Percentiles rank a stretch among this genome's conserved stretches.
Evolutionary conservation across 2,329 filamentous ascomycete species (phyloP).

Genomic region (Delphinella strobiligena): DNA sequence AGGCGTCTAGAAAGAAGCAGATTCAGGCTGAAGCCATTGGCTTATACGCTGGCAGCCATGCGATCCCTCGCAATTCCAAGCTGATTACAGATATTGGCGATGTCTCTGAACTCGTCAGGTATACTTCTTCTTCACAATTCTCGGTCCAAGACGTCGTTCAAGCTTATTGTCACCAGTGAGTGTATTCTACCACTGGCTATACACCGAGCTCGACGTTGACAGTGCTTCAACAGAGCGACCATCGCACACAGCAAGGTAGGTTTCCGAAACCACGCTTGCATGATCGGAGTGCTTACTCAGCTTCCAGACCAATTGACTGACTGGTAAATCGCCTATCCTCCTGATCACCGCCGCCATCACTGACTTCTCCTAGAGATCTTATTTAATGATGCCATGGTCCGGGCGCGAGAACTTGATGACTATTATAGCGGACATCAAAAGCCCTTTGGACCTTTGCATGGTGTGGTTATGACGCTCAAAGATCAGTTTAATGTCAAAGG

Average conservation of each 20-base stretch:
- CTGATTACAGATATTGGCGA: background rate
- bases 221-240: background rate
- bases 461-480: slow-evolving; percentile 35
- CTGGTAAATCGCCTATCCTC: too few relatives aligned
- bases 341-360: too few relatives aligned
- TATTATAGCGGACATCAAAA: slow-evolving; percentile 35
- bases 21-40: background rate
- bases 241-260: background rate
- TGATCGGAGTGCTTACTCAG: too few relatives aligned
- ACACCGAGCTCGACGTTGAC: too few relatives aligned
- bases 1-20: background rate
- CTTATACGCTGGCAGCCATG: too few relatives aligned
- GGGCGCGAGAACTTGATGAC: slow-evolving; percentile 39
- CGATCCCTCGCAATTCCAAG: too few relatives aligned
- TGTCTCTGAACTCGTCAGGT: too few relatives aligned
- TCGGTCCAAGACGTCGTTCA: background rate
- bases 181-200: too few relatives aligned
- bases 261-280: too few relatives aligned
- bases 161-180: background rate
- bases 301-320: background rate
- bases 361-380: too few relatives aligned
- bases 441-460: slow-evolving; percentile 21
- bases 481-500: slow-evolving; percentile 46
- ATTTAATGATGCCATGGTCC: slow-evolving; percentile 40
- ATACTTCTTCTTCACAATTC: too few relatives aligned